Evolutionary conservation across 129 eudicot species (phyloP).

Genomic region (Tagetes patula): DNA sequence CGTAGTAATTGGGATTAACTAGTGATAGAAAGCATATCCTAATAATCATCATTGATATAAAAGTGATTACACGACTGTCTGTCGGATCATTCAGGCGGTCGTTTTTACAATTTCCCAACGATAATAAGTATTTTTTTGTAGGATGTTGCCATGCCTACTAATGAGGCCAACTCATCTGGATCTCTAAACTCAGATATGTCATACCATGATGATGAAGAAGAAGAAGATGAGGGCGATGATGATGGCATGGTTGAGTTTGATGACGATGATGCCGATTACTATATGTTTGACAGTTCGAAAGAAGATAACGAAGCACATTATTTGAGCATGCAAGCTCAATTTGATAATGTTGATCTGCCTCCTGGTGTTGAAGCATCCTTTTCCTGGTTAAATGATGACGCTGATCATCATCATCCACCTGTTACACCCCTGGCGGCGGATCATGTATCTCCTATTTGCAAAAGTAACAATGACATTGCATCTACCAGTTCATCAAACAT

Average conservation of each 20-base stretch:
- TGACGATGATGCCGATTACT: slow-evolving; percentile 43
- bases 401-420: not conserved
- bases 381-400: slow-evolving; percentile 49
- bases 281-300: slow-evolving; percentile 41
- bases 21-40: no score
- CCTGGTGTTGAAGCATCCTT: slow-evolving; percentile 76
- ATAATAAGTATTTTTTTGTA: not conserved
- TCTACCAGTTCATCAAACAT: slow-evolving; percentile 44
- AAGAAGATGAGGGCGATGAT: slow-evolving; percentile 18
- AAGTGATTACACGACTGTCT: no score
- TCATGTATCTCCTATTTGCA: slow-evolving; percentile 1
- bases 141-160: slow-evolving; percentile 41
- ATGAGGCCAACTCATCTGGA: slow-evolving; percentile 43
- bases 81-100: no score
- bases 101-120: no score
- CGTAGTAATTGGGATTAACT: no score
- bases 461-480: slow-evolving; percentile 28
- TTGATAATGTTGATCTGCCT: slow-evolving; percentile 70
- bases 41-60: no score
- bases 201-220: slow-evolving; percentile 28
- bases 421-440: slow-evolving; percentile 6
- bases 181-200: slow-evolving; percentile 43
- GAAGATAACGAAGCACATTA: slow-evolving; percentile 50
- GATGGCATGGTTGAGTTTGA: slow-evolving; percentile 36
- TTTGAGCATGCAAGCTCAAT: slow-evolving; percentile 68